These are phyloP conservation scores for Neocatenulostroma microsporum DNA, from an alignment of 2,329 filamentous ascomycete species.

Conservation along the genomic window DNA sequence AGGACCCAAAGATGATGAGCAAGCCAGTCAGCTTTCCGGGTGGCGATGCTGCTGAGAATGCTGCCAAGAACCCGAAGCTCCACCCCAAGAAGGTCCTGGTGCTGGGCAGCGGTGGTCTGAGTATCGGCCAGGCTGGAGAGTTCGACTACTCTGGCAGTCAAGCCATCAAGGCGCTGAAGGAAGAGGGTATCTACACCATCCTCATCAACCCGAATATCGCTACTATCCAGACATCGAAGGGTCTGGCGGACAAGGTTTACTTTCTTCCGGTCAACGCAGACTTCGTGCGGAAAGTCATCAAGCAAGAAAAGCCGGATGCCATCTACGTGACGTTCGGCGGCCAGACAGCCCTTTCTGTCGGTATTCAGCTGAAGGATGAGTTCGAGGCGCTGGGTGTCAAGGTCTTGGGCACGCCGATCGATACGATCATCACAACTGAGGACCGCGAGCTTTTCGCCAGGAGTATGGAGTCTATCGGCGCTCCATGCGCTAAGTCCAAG, in stretches of 20 bases:
- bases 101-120: conserved; percentile 86
- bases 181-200: conserved; percentile 96
- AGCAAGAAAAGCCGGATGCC: conserved; percentile 86
- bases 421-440: conserved; percentile 97
- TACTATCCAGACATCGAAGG: conserved; percentile 97
- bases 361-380: conserved; percentile 95
- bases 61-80: conserved; percentile 66
- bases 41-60: conserved; percentile 70
- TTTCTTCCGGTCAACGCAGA: conserved; percentile 95
- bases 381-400: conserved; percentile 87
- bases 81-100: conserved; percentile 91
- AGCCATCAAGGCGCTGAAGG: conserved; percentile 95
- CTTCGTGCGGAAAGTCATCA: conserved; percentile 95
- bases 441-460: conserved; percentile 95
- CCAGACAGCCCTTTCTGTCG: conserved; percentile 92
- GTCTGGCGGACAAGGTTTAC: conserved; percentile 96
- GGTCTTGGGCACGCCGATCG: conserved; percentile 91
- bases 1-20: conserved; percentile 58
- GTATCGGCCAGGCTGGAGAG: conserved; percentile 95
- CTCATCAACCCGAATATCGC: conserved; percentile 99
- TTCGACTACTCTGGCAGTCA: conserved; percentile 99
- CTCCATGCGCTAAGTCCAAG: conserved; percentile 96
- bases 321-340: conserved; percentile 98
- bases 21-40: conserved; percentile 81
- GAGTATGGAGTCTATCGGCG: conserved; percentile 96